A percentile compares a stretch with the other conserved stretches of the same genome.
These are phyloP conservation scores for Pichia sp. DNA, from an alignment of 1,139 yeast genomes.

Conservation along the genomic window DNA sequence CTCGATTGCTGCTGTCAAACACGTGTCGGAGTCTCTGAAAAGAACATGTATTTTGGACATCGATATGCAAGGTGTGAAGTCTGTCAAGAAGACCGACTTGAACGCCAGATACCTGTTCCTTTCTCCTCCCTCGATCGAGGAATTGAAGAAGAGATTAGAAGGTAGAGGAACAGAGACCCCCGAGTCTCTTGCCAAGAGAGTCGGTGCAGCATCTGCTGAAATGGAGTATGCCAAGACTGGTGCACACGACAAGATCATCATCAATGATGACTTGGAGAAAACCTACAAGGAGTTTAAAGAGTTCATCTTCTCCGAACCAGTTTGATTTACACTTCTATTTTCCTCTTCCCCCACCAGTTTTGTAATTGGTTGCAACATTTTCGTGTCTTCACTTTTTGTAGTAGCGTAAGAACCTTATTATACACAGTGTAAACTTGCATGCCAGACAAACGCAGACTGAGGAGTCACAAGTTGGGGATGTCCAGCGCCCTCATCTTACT, in stretches of 20 bases:
- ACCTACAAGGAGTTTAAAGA: slow-evolving; percentile 79
- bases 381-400: not conserved
- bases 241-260: slow-evolving; percentile 84
- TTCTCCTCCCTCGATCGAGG: slow-evolving; percentile 89
- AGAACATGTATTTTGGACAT: slow-evolving; percentile 87
- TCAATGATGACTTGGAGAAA: slow-evolving; percentile 85
- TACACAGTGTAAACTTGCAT: too few relatives aligned
- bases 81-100: slow-evolving; percentile 76
- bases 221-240: slow-evolving; percentile 84
- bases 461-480: slow-evolving; percentile 30
- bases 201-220: slow-evolving; percentile 82
- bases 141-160: slow-evolving; percentile 64
- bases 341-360: too few relatives aligned
- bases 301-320: slow-evolving; percentile 52
- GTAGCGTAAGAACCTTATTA: not conserved
- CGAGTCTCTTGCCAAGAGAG: slow-evolving; percentile 77
- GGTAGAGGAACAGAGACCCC: slow-evolving; percentile 93
- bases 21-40: slow-evolving; percentile 55
- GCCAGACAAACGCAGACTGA: too few relatives aligned
- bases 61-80: slow-evolving; percentile 97
- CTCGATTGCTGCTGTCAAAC: slow-evolving; percentile 75
- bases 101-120: slow-evolving; percentile 82
- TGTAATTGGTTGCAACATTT: not conserved
- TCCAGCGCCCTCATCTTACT: slow-evolving; percentile 47
- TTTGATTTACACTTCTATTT: slow-evolving; percentile 12